These are phyloP conservation scores for Helichrysum umbraculigerum DNA, from an alignment of 129 eudicot genomes.

Conservation along the genomic window DNA sequence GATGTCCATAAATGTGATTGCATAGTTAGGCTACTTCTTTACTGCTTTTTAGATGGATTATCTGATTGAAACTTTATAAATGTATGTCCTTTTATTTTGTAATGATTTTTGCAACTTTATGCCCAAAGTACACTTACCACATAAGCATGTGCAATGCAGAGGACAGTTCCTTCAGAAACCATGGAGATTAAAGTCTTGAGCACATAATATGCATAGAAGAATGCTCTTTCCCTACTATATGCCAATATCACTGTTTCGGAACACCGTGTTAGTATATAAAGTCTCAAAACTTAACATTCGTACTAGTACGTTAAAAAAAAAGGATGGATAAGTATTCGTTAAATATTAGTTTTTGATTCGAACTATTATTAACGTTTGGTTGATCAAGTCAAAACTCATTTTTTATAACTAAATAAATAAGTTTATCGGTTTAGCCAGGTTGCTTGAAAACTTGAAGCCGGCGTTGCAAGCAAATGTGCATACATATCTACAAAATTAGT, in stretches of 20 bases:
- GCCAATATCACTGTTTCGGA: slow-evolving; percentile 61
- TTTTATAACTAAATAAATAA: too few relatives aligned
- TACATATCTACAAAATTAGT: too few relatives aligned
- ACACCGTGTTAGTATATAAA: slow-evolving; percentile 16
- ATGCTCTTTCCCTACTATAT: slow-evolving; percentile 49
- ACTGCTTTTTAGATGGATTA: too few relatives aligned
- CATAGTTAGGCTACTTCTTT: too few relatives aligned
- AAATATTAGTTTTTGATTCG: too few relatives aligned
- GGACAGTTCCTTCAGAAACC: slow-evolving; percentile 76
- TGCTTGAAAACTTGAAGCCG: too few relatives aligned
- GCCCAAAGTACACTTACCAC: slow-evolving; percentile 43
- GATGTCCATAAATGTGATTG: neutral
- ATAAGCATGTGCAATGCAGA: slow-evolving; percentile 76
- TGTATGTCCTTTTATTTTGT: neutral
- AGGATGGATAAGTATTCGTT: neutral
- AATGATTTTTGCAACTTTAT: neutral
- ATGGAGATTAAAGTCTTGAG: slow-evolving; percentile 69
- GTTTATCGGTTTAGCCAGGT: too few relatives aligned
- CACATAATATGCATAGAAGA: slow-evolving; percentile 64
- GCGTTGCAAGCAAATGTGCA: too few relatives aligned
- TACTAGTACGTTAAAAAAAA: neutral
- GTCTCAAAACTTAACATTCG: neutral
- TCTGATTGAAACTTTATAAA: neutral
- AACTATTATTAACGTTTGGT: too few relatives aligned
- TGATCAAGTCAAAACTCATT: too few relatives aligned